These are phyloP conservation scores for Chaetothyriales sp. DNA, from an alignment of 2,329 filamentous ascomycete genomes.

Conservation along the genomic window DNA sequence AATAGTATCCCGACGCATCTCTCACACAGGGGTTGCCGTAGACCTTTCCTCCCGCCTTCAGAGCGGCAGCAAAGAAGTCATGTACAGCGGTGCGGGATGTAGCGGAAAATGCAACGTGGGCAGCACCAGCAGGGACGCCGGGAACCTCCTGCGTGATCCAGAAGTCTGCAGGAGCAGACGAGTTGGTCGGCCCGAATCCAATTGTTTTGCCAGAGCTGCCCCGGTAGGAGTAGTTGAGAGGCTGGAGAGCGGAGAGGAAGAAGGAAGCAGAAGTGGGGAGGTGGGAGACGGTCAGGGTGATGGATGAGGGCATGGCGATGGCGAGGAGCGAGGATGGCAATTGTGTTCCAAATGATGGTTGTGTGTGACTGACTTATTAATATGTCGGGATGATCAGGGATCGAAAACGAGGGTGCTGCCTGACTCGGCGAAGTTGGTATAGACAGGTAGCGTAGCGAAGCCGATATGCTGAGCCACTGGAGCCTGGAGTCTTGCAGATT, in stretches of 20 bases:
- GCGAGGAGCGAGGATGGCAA: background rate
- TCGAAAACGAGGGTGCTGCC: background rate
- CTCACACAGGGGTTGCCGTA: slow-evolving; percentile 44
- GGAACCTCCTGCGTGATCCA: slow-evolving; percentile 50
- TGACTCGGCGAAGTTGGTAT: background rate
- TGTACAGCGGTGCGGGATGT: slow-evolving; percentile 51
- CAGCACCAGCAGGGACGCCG: slow-evolving; percentile 39
- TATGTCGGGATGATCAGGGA: background rate
- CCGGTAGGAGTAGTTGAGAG: slow-evolving; percentile 62
- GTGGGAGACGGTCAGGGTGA: slow-evolving; percentile 58
- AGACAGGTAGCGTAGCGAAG: background rate
- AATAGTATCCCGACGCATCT: slow-evolving; percentile 44
- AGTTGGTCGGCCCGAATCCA: slow-evolving; percentile 37
- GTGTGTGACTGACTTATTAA: background rate
- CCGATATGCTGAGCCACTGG: background rate
- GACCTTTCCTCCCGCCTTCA: slow-evolving; percentile 50
- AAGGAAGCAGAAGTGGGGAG: slow-evolving; percentile 70
- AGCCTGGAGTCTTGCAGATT: background rate
- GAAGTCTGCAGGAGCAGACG: slow-evolving; percentile 44
- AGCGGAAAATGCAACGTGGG: slow-evolving; percentile 56
- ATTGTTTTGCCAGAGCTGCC: slow-evolving; percentile 48
- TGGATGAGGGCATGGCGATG: slow-evolving; percentile 45
- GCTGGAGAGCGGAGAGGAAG: slow-evolving; percentile 65
- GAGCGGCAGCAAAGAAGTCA: slow-evolving; percentile 56
- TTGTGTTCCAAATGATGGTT: background rate